Base-by-base conservation (phyloP, 108 stramenopile genomes). In the Skeletonema potamos region DNA sequence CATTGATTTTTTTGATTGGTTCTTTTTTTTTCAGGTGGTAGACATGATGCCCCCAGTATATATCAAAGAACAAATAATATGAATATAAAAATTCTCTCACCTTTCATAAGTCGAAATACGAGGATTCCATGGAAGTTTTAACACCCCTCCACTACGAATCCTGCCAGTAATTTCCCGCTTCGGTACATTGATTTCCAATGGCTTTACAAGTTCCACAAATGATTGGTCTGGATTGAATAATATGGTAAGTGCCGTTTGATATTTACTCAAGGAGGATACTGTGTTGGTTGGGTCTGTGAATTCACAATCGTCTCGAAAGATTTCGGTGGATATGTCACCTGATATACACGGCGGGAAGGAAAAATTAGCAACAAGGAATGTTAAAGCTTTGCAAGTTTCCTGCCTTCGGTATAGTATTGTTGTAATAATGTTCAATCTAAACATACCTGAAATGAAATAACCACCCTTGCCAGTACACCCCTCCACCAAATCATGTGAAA, bases 281-380 rank as follows among this genome's bases (percentile, higher is more conserved):
- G 71, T 58, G 57, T 84, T 87, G 57, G 86, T 87, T 27, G 86
- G 86, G 65, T 87, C 86, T 6, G 59, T 32, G 76, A 87, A 87
- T 48, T 66, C 39, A 39, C 83, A 82, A 58, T 87, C 83, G 58
- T 87, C 84, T 43, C 73, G 81, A 72, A 87, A 87, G 20, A 87
- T 68, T 22, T 79, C 70, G 8, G 63, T 26, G 11, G 78, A 76
- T 24, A 87, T 57, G 63, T 87, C 86, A 7, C 84, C 86, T 27
- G 70, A 39, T 32, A 32, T 13, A 13, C 43, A 44, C 43, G 43
- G 13, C 13, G 43, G 43, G 12, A 44, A 44, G 12, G 13, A 44
- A 13, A 12, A 11, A 13, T 44, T 13, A 44, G 43, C 43, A 44
- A 5, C 56, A 57, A 57, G 24, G 4, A 2, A n/a, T n/a, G n/a